Evolutionary conservation across 129 eudicot species (phyloP).

Genomic region (Calendula officinalis): DNA sequence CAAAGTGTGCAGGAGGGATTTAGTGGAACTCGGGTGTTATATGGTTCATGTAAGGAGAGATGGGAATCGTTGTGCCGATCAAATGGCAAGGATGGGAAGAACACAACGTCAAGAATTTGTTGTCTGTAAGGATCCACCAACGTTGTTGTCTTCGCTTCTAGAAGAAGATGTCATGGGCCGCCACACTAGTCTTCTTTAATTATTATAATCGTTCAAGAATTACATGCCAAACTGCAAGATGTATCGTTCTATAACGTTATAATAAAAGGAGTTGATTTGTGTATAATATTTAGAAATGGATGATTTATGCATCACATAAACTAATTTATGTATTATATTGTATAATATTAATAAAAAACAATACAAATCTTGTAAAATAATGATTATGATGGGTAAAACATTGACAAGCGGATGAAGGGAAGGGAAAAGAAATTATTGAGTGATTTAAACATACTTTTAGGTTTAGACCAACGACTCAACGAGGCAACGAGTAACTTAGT

Average conservation of each 20-base stretch:
- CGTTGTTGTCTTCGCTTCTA: neutral
- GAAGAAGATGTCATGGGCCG: neutral
- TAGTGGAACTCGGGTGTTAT: constrained; percentile 9
- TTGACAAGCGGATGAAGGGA: too few species aligned
- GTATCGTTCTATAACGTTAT: neutral
- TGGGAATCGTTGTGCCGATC: constrained; percentile 19
- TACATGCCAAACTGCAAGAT: neutral
- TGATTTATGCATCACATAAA: too few species aligned
- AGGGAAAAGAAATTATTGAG: too few species aligned
- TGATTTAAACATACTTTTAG: too few species aligned
- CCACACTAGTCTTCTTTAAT: neutral
- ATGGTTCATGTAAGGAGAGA: constrained; percentile 18
- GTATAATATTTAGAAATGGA: too few species aligned
- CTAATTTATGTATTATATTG: too few species aligned
- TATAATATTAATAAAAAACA: too few species aligned
- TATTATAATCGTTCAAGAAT: neutral
- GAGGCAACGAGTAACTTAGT: too few species aligned
- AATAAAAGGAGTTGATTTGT: too few species aligned
- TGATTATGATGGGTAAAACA: too few species aligned
- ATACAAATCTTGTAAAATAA: too few species aligned
- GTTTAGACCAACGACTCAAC: too few species aligned
- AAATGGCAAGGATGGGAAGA: constrained; percentile 21
- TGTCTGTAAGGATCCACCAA: neutral
- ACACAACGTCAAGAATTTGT: neutral
- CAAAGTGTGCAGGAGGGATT: constrained; percentile 1